Conservation (phyloP, 495 filamentous ascomycete genomes). For the Penicillium canariense region DNA sequence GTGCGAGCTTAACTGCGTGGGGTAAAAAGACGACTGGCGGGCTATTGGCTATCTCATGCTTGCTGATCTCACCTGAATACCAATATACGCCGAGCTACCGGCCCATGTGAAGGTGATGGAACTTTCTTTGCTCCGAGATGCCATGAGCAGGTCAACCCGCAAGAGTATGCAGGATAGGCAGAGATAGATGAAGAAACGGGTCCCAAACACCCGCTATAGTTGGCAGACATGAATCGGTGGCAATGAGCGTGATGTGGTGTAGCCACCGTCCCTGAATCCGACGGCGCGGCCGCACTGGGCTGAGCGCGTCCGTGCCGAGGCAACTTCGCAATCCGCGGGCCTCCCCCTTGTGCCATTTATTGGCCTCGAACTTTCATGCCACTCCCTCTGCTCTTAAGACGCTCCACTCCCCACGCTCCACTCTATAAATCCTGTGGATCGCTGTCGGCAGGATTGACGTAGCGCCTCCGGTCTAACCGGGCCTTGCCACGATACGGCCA, state of each 20-base stretch:
- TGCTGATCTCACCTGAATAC: not conserved
- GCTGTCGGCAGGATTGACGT: not conserved
- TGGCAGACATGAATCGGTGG: too few relatives aligned
- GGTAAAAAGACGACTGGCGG: not conserved
- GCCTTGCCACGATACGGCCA: not conserved
- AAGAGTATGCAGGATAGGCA: not conserved
- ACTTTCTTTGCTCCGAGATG: not conserved
- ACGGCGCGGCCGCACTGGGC: not conserved
- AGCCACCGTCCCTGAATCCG: not conserved
- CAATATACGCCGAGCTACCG: not conserved
- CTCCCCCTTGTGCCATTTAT: not conserved
- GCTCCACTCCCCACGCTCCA: not conserved
- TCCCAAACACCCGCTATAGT: too few relatives aligned
- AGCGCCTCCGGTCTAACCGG: not conserved
- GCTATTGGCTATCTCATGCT: not conserved
- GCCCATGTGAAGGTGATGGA: not conserved
- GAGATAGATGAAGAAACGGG: not conserved
- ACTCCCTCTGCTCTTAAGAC: not conserved
- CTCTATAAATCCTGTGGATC: not conserved
- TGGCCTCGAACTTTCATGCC: not conserved
- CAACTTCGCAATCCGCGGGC: not conserved
- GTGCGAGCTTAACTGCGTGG: conserved; percentile 1
- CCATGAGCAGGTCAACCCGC: not conserved
- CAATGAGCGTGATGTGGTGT: not conserved
- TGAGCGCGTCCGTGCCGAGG: conserved; percentile 13